Conservation (phyloP, 176 grass and related monocot species). For the Phoenix dactylifera region DNA sequence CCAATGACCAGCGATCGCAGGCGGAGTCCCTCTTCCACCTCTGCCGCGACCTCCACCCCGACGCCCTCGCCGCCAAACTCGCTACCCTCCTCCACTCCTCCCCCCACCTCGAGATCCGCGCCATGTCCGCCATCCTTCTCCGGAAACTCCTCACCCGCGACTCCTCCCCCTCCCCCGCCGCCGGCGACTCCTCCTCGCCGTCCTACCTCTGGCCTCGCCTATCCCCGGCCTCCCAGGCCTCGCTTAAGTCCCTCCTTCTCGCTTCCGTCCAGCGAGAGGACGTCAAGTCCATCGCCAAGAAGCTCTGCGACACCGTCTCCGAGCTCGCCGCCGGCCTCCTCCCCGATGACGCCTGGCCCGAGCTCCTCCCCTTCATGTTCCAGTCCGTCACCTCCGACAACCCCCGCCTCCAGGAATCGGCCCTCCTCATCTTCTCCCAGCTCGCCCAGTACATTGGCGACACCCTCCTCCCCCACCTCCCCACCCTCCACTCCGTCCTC, state of each 20-base stretch:
- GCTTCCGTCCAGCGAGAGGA: conserved; percentile 53
- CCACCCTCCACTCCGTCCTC: conserved; percentile 80
- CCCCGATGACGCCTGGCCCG: conserved; percentile 56
- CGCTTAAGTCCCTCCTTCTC: conserved; percentile 59
- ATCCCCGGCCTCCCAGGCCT: conserved; percentile 33
- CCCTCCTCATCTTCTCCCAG: conserved; percentile 69
- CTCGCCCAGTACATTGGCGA: conserved; percentile 68
- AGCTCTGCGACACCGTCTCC: conserved; percentile 83
- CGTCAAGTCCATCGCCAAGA: conserved; percentile 68
- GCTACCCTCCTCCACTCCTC: conserved; percentile 42
- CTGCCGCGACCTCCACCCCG: conserved; percentile 61
- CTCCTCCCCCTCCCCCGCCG: neutral
- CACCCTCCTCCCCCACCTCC: conserved; percentile 51
- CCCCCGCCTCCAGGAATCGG: conserved; percentile 65
- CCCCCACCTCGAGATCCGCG: conserved; percentile 37
- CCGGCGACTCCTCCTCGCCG: neutral
- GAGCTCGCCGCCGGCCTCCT: conserved; percentile 68
- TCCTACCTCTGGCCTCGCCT: conserved; percentile 58
- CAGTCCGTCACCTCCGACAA: conserved; percentile 40
- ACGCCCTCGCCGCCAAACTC: conserved; percentile 57
- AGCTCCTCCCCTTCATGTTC: conserved; percentile 91
- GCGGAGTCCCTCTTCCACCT: conserved; percentile 89
- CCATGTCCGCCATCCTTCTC: conserved; percentile 68
- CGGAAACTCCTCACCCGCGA: conserved; percentile 60
- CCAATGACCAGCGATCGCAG: conserved; percentile 66